phyloP scores from a whole-genome alignment of 768 basidiomycete genomes.

The Mycena alexandri region DNA sequence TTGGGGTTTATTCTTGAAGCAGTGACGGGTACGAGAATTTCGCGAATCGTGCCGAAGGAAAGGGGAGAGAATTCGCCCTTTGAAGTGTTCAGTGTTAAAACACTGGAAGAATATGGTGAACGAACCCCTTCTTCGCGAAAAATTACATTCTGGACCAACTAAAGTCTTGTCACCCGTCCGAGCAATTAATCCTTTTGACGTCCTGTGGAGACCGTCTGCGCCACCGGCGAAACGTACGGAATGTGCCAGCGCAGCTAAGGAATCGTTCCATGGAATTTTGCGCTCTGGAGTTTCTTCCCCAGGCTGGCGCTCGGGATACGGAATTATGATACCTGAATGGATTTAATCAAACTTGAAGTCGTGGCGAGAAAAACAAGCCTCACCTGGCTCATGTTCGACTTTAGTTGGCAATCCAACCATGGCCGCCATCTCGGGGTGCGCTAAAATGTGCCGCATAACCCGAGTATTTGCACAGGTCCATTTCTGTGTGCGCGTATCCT shows the following conservation, averaged over 20 bases:
- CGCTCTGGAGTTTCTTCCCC: background rate
- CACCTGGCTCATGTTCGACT: background rate
- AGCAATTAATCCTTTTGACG: background rate
- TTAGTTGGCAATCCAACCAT: slow-evolving; percentile 25
- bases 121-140: slow-evolving; percentile 16
- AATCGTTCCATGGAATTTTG: slow-evolving; percentile 7
- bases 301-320: background rate
- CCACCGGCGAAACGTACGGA: background rate
- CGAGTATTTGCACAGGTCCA: slow-evolving; percentile 19
- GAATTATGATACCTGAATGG: background rate
- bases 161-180: background rate
- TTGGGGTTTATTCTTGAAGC: background rate
- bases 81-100: background rate
- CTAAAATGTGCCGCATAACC: slow-evolving; percentile 14
- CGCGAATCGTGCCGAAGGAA: slow-evolving; percentile 16
- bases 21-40: slow-evolving; percentile 11
- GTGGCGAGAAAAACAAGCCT: too few relatives aligned
- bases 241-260: background rate
- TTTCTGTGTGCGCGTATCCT: slow-evolving; percentile 15
- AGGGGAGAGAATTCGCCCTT: slow-evolving; percentile 25
- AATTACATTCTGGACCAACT: slow-evolving; percentile 10
- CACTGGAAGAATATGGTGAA: too few relatives aligned
- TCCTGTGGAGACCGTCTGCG: background rate
- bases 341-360: background rate
- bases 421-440: slow-evolving; percentile 18